Percentiles rank a stretch among this genome's conserved stretches.
Conservation (phyloP, 164 flowering plant genomes). For the Chimonanthus salicifolius region DNA sequence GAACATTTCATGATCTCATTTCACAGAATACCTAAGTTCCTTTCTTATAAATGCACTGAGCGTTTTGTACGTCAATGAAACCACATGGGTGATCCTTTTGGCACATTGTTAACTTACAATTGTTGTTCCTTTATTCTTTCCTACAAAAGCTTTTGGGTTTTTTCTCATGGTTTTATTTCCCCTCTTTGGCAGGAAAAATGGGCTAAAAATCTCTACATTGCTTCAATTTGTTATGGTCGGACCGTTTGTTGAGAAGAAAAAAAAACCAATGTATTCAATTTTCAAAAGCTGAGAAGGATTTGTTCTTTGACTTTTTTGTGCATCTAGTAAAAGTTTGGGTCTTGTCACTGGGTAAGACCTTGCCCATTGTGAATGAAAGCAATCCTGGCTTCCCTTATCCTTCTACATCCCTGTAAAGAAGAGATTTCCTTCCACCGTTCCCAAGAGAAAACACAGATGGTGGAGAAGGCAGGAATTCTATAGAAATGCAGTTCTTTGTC, state of each 20-base stretch:
- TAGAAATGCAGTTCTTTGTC: no score
- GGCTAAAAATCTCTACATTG: slow-evolving; percentile 75
- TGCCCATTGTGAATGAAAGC: slow-evolving; percentile 9
- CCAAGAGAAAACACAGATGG: slow-evolving; percentile 2
- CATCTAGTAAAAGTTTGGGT: not conserved
- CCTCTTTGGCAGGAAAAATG: slow-evolving; percentile 60
- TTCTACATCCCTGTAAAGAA: not conserved
- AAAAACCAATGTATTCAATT: slow-evolving; percentile 16
- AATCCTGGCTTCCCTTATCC: not conserved
- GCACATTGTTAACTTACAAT: not conserved
- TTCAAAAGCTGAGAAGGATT: slow-evolving; percentile 7
- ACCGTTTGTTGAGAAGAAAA: slow-evolving; percentile 41
- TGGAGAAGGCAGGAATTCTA: not conserved
- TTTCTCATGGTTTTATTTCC: not conserved
- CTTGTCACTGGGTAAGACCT: not conserved
- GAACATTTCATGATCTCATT: not conserved
- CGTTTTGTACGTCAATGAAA: not conserved
- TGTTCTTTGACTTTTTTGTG: not conserved
- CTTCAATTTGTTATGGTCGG: slow-evolving; percentile 73
- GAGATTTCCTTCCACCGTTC: not conserved
- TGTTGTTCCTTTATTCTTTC: not conserved
- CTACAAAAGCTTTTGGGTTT: not conserved
- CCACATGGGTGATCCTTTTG: no score
- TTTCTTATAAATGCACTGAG: not conserved
- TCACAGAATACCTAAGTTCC: not conserved